phyloP scores from a whole-genome alignment of 1,139 yeast species.

The Nadsonia commutata region DNA sequence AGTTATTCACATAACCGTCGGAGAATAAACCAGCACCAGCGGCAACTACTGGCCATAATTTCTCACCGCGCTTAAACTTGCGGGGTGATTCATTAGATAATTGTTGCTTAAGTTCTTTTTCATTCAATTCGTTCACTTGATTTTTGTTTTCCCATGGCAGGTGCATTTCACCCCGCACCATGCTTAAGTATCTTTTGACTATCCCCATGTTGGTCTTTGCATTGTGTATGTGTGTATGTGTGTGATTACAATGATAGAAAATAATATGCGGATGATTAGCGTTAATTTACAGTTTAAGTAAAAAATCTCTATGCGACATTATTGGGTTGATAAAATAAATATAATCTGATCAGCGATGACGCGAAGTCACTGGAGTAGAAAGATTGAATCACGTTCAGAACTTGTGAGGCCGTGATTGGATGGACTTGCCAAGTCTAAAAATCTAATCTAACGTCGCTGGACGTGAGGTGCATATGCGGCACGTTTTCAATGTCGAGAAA shows the following conservation, averaged over 20 bases:
- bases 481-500: too few relatives aligned
- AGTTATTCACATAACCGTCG: conserved; percentile 81
- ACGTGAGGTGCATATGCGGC: too few relatives aligned
- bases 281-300: too few relatives aligned
- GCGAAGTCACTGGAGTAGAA: background rate
- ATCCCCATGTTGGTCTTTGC: background rate
- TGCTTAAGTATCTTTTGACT: conserved; percentile 5
- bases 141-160: conserved; percentile 9
- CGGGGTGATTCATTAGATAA: conserved; percentile 8
- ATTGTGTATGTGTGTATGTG: background rate
- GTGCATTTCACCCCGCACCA: conserved; percentile 8
- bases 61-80: conserved; percentile 5
- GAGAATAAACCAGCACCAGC: conserved; percentile 87
- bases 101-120: conserved; percentile 2
- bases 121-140: conserved; percentile 5
- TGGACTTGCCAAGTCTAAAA: too few relatives aligned
- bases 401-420: too few relatives aligned
- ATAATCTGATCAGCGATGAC: background rate
- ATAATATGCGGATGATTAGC: background rate
- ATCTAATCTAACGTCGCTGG: too few relatives aligned
- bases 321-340: too few relatives aligned
- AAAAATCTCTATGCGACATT: background rate
- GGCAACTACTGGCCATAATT: conserved; percentile 62
- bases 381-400: too few relatives aligned
- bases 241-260: background rate